Evolutionary conservation across 2,329 filamentous ascomycete species (phyloP), one percentile per base, ranked within the genome.

Genomic region (Claviceps maximensis): DNA sequence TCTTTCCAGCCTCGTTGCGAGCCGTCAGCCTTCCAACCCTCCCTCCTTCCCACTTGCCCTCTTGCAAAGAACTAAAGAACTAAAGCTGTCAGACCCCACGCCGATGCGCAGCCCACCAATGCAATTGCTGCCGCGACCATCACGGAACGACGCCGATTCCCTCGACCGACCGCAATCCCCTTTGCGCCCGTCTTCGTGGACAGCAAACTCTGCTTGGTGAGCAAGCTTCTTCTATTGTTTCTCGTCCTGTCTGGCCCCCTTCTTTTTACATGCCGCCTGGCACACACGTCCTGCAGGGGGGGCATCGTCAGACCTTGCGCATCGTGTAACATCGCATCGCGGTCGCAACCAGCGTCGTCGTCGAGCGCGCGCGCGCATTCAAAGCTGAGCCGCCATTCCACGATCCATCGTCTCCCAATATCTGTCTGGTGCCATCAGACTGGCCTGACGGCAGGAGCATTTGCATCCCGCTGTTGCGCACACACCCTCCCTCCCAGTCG

Each of bases 61-160:
- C 56, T 47, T 56, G 55, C 56, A 56, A 56, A 51, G 38, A 51
- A 49, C 46, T 25, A 19, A 54, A 51, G 36, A 50, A 40, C 45
- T 17, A n/a, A 4, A 38, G 13, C 17, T 38, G 33, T 15, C 13
- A 46, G 27, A 55, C 55, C 46, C 51, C 48, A 55, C 54, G 48
- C 45, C 47, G 36, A 17, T 38, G 51, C 46, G 36, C 33, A 50
- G 47, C 47, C 45, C 54, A 54, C 56, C 56, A 47, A 53, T 54
- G 41, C 54, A 54, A 36, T 52, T 50, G 51, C 27, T 47, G 46
- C 49, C 23, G 41, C 48, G 42, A 44, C 55, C 49, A 47, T 53
- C 49, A 58, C 48, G 51, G 51, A 57, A 54, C 51, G 41, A 50
- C 53, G 55, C 56, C 55, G 53, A 55, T 54, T 57, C 53, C 54